These are phyloP conservation scores for Hypericum perforatum DNA, from an alignment of 345 rosid species.

Conservation along the genomic window DNA sequence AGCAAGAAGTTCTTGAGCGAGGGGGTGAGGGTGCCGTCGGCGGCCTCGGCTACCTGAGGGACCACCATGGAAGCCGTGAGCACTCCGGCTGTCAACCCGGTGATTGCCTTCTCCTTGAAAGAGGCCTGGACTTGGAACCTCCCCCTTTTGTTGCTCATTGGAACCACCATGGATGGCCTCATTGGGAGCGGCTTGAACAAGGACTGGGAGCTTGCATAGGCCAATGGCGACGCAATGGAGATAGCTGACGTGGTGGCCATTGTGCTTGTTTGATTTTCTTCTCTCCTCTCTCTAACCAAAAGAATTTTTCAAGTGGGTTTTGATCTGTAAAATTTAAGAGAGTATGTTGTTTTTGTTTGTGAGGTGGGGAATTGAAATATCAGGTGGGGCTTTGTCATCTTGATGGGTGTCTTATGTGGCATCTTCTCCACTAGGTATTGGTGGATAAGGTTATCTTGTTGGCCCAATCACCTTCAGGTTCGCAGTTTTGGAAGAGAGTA, in stretches of 20 bases:
- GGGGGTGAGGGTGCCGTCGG: constrained; percentile 52
- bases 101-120: constrained; percentile 61
- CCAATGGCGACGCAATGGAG: constrained; percentile 56
- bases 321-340: constrained; percentile 7
- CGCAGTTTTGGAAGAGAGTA: constrained; percentile 7
- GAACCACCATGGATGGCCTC: constrained; percentile 33
- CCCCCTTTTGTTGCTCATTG: constrained; percentile 16
- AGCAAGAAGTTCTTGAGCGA: constrained; percentile 93
- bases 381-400: constrained; percentile 13
- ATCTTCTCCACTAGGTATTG: constrained; percentile 19
- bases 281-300: background rate
- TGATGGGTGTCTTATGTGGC: constrained; percentile 49
- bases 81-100: constrained; percentile 70
- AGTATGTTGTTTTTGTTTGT: constrained; percentile 18
- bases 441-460: constrained; percentile 62
- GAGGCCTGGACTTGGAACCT: constrained; percentile 43
- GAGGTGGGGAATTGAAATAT: constrained; percentile 32
- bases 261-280: background rate
- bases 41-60: constrained; percentile 75
- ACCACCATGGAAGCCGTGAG: constrained; percentile 66
- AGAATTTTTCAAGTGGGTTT: background rate
- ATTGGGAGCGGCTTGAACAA: constrained; percentile 51
- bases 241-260: constrained; percentile 71
- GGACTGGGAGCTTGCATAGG: constrained; percentile 25
- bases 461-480: constrained; percentile 31